These are phyloP conservation scores for Kwoniella dejecticola DNA, from an alignment of 768 basidiomycete genomes.

Conservation along the genomic window DNA sequence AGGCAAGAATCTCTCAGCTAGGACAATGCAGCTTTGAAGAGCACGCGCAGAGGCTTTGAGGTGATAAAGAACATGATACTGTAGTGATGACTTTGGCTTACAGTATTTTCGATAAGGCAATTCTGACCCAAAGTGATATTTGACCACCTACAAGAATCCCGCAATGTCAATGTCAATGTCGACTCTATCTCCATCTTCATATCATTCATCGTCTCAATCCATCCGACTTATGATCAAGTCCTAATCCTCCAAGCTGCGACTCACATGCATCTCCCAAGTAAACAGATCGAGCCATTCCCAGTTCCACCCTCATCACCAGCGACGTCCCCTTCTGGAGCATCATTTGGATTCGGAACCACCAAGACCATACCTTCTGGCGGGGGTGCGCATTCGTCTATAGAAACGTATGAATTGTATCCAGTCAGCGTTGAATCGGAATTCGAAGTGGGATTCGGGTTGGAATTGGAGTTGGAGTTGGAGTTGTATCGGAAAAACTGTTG, in stretches of 20 bases:
- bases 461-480: no score
- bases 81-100: no score
- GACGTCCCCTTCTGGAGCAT: conserved; percentile 12
- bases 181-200: no score
- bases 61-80: no score
- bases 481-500: no score
- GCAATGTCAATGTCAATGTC: no score
- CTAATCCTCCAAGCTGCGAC: no score
- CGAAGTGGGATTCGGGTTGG: no score
- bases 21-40: no score
- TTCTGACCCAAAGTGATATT: conserved; percentile 23
- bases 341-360: conserved; percentile 17
- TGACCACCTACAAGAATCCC: conserved; percentile 22
- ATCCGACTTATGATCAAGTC: no score
- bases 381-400: conserved; percentile 34
- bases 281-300: conserved; percentile 30
- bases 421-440: not conserved
- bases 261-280: conserved; percentile 33
- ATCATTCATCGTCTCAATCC: not conserved
- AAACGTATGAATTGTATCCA: not conserved
- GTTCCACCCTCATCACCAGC: no score
- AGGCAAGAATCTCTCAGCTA: not conserved
- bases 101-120: conserved; percentile 31
- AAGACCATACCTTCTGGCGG: conserved; percentile 9
- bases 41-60: no score